A percentile compares a stretch with the other conserved stretches of the same genome.
phyloP scores from a whole-genome alignment of 2,329 filamentous ascomycete genomes.

The Lithohypha guttulata region DNA sequence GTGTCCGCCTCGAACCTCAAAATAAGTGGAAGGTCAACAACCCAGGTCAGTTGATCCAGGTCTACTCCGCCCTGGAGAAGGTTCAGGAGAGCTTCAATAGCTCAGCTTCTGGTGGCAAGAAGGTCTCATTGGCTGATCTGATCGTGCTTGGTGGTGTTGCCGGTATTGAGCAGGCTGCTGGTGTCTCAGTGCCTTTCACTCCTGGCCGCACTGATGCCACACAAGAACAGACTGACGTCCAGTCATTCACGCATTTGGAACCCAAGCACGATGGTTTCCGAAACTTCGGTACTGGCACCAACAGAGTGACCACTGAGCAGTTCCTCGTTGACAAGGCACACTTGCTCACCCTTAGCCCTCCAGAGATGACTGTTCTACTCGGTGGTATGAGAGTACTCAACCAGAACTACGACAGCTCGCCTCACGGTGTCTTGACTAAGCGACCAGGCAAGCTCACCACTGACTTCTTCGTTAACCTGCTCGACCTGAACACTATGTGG shows the following conservation, averaged over 20 bases:
- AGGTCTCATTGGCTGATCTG: slow-evolving; percentile 66
- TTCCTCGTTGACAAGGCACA: slow-evolving; percentile 62
- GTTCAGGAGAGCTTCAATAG: slow-evolving; percentile 58
- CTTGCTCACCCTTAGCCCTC: slow-evolving; percentile 58
- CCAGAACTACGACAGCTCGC: slow-evolving; percentile 60
- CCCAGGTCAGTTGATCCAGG: slow-evolving; percentile 52
- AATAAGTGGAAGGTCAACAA: slow-evolving; percentile 67
- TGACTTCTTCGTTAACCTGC: slow-evolving; percentile 73
- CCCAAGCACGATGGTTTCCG: slow-evolving; percentile 66
- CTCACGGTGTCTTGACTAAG: slow-evolving; percentile 57
- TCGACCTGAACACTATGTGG: slow-evolving; percentile 58
- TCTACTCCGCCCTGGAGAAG: slow-evolving; percentile 50
- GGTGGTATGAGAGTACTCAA: slow-evolving; percentile 62
- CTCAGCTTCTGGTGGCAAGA: slow-evolving; percentile 46
- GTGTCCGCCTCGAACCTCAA: slow-evolving; percentile 63
- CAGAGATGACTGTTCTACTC: slow-evolving; percentile 59
- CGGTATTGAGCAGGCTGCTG: slow-evolving; percentile 61
- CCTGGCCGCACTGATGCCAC: slow-evolving; percentile 62
- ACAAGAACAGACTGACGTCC: slow-evolving; percentile 59
- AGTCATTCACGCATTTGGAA: slow-evolving; percentile 56
- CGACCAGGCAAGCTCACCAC: slow-evolving; percentile 60
- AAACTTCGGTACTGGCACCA: slow-evolving; percentile 58
- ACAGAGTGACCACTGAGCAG: slow-evolving; percentile 55
- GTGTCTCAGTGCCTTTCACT: slow-evolving; percentile 56
- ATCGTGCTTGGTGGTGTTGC: slow-evolving; percentile 65